These are phyloP conservation scores for Ophiostoma novo-ulmi DNA, from an alignment of 2,329 filamentous ascomycete genomes.

Conservation along the genomic window DNA sequence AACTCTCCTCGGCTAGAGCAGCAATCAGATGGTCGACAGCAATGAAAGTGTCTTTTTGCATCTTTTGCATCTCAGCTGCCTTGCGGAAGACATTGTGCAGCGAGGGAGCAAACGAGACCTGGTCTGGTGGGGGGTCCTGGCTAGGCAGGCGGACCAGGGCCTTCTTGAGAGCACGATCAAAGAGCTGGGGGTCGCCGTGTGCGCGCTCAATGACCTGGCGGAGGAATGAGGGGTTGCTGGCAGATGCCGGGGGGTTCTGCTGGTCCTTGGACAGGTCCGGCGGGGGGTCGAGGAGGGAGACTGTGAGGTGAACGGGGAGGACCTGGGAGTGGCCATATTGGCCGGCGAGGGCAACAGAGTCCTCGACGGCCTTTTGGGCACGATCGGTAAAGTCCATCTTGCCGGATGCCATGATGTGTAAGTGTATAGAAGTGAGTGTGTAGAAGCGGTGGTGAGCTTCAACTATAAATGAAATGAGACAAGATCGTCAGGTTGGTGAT, in stretches of 20 bases:
- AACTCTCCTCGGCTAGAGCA: constrained; percentile 71
- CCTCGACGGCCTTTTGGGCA: constrained; percentile 81
- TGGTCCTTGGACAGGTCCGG: constrained; percentile 75
- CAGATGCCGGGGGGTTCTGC: constrained; percentile 64
- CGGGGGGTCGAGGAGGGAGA: constrained; percentile 70
- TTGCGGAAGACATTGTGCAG: constrained; percentile 79
- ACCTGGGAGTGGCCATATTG: constrained; percentile 90
- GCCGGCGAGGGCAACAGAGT: constrained; percentile 81
- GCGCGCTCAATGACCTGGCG: constrained; percentile 91
- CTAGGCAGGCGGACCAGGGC: constrained; percentile 82
- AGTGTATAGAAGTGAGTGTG: constrained; percentile 23
- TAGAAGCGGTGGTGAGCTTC: neutral
- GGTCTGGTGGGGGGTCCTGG: constrained; percentile 90
- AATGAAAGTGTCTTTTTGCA: constrained; percentile 94
- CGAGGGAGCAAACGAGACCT: constrained; percentile 72
- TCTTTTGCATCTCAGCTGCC: constrained; percentile 85
- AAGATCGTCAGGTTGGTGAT: constrained; percentile 9
- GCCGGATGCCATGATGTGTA: constrained; percentile 53
- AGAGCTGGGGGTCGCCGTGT: constrained; percentile 82
- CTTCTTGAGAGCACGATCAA: constrained; percentile 89
- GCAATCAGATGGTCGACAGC: constrained; percentile 93
- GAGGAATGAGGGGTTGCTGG: constrained; percentile 67
- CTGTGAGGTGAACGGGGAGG: constrained; percentile 81
- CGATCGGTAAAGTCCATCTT: constrained; percentile 91
- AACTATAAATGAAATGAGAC: neutral